A percentile compares a stretch with the other conserved stretches of the same genome.
Evolutionary conservation across 441 rosid genomes (phyloP).

Genomic region (Pelargonium australe): DNA sequence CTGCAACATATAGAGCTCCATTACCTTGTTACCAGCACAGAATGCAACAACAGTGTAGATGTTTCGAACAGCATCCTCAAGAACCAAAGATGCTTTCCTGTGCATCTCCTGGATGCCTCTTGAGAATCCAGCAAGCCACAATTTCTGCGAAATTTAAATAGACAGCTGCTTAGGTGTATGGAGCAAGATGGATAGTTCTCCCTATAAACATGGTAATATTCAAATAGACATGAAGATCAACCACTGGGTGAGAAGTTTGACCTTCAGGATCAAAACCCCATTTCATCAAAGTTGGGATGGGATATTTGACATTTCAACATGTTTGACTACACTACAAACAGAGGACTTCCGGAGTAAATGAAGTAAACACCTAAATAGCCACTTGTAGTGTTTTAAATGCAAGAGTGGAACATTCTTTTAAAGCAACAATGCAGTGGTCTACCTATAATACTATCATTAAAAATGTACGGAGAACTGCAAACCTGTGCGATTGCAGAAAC

Average conservation of each 20-base stretch:
- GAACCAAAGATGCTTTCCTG: slow-evolving; percentile 95
- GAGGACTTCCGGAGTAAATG: not conserved
- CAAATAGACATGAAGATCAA: not conserved
- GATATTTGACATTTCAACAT: too few relatives aligned
- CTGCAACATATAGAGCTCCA: slow-evolving; percentile 91
- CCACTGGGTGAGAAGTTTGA: not conserved
- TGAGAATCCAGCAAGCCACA: slow-evolving; percentile 99
- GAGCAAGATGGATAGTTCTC: not conserved
- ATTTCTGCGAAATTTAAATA: slow-evolving; percentile 54
- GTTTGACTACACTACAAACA: not conserved
- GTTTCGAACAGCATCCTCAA: slow-evolving; percentile 97
- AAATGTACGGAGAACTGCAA: slow-evolving; percentile 29
- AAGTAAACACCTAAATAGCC: not conserved
- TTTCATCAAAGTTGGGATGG: too few relatives aligned
- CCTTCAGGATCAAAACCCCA: too few relatives aligned
- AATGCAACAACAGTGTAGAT: slow-evolving; percentile 99
- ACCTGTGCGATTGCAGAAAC: slow-evolving; percentile 97
- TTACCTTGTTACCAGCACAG: slow-evolving; percentile 97
- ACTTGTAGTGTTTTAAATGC: not conserved
- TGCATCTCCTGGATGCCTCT: slow-evolving; percentile 99
- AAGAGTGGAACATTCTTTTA: not conserved
- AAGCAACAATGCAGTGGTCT: not conserved
- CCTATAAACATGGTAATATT: not conserved
- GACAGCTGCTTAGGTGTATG: slow-evolving; percentile 16
- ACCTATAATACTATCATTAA: not conserved